Evolutionary conservation across 1,139 yeast species (phyloP), one percentile per base, ranked within the genome.

Genomic region (Scheffersomyces titani): DNA sequence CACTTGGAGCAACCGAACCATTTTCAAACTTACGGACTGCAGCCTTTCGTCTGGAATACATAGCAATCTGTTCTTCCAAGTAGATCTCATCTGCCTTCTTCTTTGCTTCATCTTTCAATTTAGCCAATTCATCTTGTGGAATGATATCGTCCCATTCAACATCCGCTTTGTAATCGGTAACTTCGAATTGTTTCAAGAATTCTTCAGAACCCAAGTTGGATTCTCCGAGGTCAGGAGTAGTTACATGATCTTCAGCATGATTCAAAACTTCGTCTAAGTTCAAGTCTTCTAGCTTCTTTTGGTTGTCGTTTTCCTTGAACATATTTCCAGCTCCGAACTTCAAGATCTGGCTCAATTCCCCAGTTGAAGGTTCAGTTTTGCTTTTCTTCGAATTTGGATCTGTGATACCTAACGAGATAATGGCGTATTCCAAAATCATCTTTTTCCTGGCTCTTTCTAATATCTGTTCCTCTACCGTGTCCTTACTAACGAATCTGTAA

Each of bases 141-240:
- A 96, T 96, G 65, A 96, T 96, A 71, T 96, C 99, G 75, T 96
- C 99, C 99, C 99, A 96, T 63, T 92, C 96, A 58, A 94, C 92
- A 71, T 96, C 98, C 0, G 99, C 98, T 74, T 96, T 96, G 73
- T 93, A 96, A 72, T 96, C 99, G 0, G 99, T 96, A 55, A 96
- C 99, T 73, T 96, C 99, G 72, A 96, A 96, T 73, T 96, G 99
- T 68, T 87, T 92, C 75, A 96, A 83, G 70, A 96, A 96, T 74
- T 96, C 99, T 73, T 96, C 99, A 53, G 99, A 97, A 59, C 99
- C 99, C 59, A 96, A 81, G 68, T 94, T 96, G 18, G 97, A 91
- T 69, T 96, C 98, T 6, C 98, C 99, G 24, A 94, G 75, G 53
- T 94, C 99, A 0, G 98, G 98, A 0, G 99, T 90, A 1, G 99